Percentiles rank a stretch among this genome's conserved stretches.
These are phyloP conservation scores for Pseudisothecium myosuroides DNA, from an alignment of 225 moss, liverwort and hornwort genomes.

Conservation along the genomic window DNA sequence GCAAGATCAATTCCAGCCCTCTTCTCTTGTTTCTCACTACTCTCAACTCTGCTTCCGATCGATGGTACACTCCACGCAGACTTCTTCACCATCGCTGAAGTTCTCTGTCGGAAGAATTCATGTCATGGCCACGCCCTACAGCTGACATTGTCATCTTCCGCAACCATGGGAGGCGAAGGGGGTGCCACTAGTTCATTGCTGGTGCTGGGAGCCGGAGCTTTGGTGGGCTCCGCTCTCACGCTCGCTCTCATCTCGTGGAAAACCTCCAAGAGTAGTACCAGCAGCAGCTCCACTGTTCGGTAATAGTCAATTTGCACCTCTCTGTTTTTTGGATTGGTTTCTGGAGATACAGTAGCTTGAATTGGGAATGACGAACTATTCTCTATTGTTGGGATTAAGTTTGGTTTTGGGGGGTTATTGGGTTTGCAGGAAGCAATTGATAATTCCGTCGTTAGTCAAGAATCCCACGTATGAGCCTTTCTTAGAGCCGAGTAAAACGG, in stretches of 20 bases:
- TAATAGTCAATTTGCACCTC: neutral
- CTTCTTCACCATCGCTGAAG: neutral
- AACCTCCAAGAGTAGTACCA: neutral
- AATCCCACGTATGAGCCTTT: conserved; percentile 37
- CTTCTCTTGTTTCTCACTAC: too few relatives aligned
- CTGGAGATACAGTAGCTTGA: neutral
- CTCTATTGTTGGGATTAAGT: neutral
- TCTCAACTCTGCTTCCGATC: neutral
- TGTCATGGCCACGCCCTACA: conserved; percentile 13
- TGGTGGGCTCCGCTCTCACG: conserved; percentile 39
- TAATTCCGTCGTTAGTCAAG: conserved; percentile 27
- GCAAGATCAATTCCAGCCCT: neutral
- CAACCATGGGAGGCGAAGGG: conserved; percentile 19
- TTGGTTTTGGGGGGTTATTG: neutral
- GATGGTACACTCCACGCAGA: neutral
- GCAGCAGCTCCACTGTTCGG: neutral
- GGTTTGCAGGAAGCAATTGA: conserved; percentile 12
- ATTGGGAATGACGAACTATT: neutral
- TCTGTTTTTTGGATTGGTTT: neutral
- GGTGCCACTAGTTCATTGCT: conserved; percentile 10
- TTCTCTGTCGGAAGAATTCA: neutral
- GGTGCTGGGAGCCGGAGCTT: conserved; percentile 39
- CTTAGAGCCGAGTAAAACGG: conserved; percentile 6
- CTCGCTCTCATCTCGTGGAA: conserved; percentile 35
- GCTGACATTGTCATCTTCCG: neutral